phyloP scores from a whole-genome alignment of 257 asterid genomes.

The Fraxinus pennsylvanica region DNA sequence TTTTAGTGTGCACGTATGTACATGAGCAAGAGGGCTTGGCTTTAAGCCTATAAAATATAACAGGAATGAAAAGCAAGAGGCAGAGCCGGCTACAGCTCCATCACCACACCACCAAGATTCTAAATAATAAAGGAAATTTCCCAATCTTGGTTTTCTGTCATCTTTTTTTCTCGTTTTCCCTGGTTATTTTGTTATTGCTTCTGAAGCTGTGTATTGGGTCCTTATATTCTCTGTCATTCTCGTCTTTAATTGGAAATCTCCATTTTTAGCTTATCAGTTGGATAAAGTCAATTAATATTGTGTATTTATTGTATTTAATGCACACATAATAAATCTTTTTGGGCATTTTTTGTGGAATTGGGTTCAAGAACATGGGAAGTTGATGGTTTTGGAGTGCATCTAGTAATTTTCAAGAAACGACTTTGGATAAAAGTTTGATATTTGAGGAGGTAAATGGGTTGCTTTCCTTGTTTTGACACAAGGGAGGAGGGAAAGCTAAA shows the following conservation, averaged over 20 bases:
- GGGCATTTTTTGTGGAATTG: constrained; percentile 41
- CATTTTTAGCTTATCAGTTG: constrained; percentile 26
- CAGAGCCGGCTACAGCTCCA: constrained; percentile 74
- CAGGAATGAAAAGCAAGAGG: constrained; percentile 46
- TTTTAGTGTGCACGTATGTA: constrained; percentile 17
- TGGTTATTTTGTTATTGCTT: constrained; percentile 16
- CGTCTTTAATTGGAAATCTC: constrained; percentile 9
- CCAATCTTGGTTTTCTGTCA: constrained; percentile 23
- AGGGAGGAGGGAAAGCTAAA: constrained; percentile 77
- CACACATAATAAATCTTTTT: constrained; percentile 15
- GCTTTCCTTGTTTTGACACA: constrained; percentile 93
- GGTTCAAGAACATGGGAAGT: constrained; percentile 34
- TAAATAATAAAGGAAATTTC: constrained; percentile 28
- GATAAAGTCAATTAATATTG: constrained; percentile 20
- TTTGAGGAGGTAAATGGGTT: constrained; percentile 67
- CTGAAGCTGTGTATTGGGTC: constrained; percentile 19
- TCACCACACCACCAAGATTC: constrained; percentile 32
- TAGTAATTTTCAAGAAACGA: constrained; percentile 29
- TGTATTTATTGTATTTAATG: constrained; percentile 29
- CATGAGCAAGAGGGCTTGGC: constrained; percentile 25
- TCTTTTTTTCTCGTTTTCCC: not conserved
- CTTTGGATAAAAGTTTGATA: constrained; percentile 32
- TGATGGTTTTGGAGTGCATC: constrained; percentile 39
- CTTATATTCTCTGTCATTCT: constrained; percentile 1
- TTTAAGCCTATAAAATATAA: constrained; percentile 21